phyloP scores from a whole-genome alignment of 2,329 filamentous ascomycete species.

The Colletotrichum eremochloae region DNA sequence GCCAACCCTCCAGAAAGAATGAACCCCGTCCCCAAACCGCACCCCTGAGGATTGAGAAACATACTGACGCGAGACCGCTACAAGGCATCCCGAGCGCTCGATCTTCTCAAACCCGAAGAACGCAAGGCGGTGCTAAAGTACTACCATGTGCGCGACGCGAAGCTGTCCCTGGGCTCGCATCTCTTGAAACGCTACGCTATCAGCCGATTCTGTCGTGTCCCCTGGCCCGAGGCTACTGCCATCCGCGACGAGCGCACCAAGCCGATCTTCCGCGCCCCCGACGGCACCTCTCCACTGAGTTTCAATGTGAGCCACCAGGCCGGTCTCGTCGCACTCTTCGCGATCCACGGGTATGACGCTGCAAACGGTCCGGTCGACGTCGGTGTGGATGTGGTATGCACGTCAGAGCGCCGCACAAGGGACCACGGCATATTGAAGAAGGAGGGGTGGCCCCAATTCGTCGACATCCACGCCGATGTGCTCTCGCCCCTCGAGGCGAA shows the following conservation, averaged over 20 bases:
- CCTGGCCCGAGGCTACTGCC: conserved; percentile 72
- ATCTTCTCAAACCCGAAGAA: conserved; percentile 67
- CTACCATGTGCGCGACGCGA: conserved; percentile 78
- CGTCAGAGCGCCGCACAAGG: conserved; percentile 75
- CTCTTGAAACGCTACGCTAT: conserved; percentile 81
- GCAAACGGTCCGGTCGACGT: conserved; percentile 59
- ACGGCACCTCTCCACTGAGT: conserved; percentile 61
- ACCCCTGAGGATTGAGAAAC: conserved; percentile 4
- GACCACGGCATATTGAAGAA: conserved; percentile 67
- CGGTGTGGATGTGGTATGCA: conserved; percentile 83
- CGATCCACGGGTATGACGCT: conserved; percentile 55
- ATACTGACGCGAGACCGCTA: conserved; percentile 17
- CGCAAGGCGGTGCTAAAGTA: conserved; percentile 70
- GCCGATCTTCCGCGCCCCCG: conserved; percentile 65
- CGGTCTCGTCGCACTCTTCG: conserved; percentile 78
- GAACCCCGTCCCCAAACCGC: conserved; percentile 14
- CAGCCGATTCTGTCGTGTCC: conserved; percentile 66
- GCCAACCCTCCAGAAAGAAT: conserved; percentile 9
- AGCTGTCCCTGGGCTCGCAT: conserved; percentile 79
- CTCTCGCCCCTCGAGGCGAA: conserved; percentile 73
- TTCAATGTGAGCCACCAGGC: conserved; percentile 88
- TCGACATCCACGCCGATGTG: conserved; percentile 80
- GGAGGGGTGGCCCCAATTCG: conserved; percentile 75
- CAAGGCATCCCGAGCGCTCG: conserved; percentile 67
- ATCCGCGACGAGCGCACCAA: conserved; percentile 68